Base-by-base conservation (phyloP, 345 rosid species). In the Dipteronia dyeriana region DNA sequence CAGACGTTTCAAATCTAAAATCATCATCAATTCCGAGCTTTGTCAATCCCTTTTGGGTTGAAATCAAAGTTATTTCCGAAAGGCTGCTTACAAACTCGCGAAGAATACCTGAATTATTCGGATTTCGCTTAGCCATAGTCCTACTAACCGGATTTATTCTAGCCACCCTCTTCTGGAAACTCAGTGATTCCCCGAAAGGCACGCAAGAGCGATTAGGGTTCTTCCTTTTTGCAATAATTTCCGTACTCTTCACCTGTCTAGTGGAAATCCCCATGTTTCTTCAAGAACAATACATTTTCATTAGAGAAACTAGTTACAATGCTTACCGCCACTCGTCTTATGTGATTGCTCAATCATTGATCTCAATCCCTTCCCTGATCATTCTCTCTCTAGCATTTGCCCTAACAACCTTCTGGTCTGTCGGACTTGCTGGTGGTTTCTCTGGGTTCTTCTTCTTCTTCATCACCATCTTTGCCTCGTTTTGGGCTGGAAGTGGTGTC, bases 261-360 rank as follows among this genome's bases (percentile, higher is more conserved):
- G n/a, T n/a, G n/a, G 87, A 88, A 57, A 79, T 90, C 34, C 90
- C 94, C 0, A 83, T 75, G 14, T 87, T 79, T 74, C 87, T 90
- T 54, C 89, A 90, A 73, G 90, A 90, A 66, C 82, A 90, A 10
- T 82, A 78, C 49, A 86, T 90, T 25, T 76, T 85, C 81, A 82
- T 88, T 82, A 88, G 90, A 81, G 91, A 90, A 75, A 83, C 92
- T 11, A 84, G 90, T 62, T 77, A 89, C 69, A 89, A 86, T 60
- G 85, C 92, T 3, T 88, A 90, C 57, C 77, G 80, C 49, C 82
- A 81, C 77, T 90, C 89, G 29, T 84, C 90, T 0, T 90, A 90
- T 47, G 81, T 90, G 9, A 79, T 88, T 0, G 86, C 94, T 22
- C 86, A 87, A 65, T 84, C 90, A 8, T 76, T 90, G 0, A 83